Evolutionary conservation across 2,329 filamentous ascomycete species (phyloP), one percentile per base, ranked within the genome.

Genomic region (Xylaria sp.): DNA sequence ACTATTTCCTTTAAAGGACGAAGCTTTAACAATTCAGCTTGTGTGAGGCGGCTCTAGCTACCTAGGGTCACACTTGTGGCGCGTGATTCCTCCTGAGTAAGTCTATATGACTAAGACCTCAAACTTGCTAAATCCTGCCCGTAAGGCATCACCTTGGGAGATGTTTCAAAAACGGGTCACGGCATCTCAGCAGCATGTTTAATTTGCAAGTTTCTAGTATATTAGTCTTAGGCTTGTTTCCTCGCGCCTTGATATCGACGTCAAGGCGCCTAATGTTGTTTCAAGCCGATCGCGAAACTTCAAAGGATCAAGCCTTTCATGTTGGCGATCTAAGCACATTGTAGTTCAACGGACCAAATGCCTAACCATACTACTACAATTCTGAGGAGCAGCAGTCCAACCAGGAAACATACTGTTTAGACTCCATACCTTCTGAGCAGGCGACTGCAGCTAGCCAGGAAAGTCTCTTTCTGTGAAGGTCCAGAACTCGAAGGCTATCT

Each of bases 91-190:
- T 31, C 38, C 15, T 40, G 20, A 26, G n/a, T 48, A 53, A 57
- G 28, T 53, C 49, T 11, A 57, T 23, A 9, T 31, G 38, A n/a
- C 48, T 15, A 51, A 38, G 63, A 59, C 20, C 42, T 44, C 49
- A 26, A 65, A 56, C 33, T 23, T 38, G 20, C 36, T 38, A 33
- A 56, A 36, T 56, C 53, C 31, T 36, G 11, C 23, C 31, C 33
- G 17, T 31, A 31, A 31, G 4, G 26, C 26, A 48, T 60, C 15
- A 38, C 54, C 5, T 23, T 2, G 7, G 23, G 17, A 59, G 13
- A 58, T 68, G 61, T 68, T 68, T 68, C 61, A 46, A 60, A 31
- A 13, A 61, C 38, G 44, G 33, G 7, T 56, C 36, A 46, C 48
- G 7, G 33, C 4, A 46, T 42, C 13, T 54, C 11, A 36, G 13